Conservation (phyloP, 208 protist genomes). For the Leishmania lainsoni region DNA sequence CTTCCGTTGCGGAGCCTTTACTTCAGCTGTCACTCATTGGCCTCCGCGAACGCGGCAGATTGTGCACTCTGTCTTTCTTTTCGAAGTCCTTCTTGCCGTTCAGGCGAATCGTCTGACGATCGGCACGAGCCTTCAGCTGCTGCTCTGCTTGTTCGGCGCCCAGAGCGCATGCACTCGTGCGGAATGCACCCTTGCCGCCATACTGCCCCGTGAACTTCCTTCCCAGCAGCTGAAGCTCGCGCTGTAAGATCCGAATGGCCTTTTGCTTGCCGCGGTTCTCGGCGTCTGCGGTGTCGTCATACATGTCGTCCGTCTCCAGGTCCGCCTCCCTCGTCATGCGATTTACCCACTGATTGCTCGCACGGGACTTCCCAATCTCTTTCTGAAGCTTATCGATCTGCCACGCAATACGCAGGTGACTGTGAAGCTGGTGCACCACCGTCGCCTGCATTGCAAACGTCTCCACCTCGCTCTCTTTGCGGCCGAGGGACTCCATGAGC, state of each 20-base stretch:
- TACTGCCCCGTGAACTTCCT: slow-evolving; percentile 73
- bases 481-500: slow-evolving; percentile 76
- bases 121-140: slow-evolving; percentile 68
- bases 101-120: slow-evolving; percentile 48
- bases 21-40: not conserved
- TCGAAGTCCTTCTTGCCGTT: slow-evolving; percentile 12
- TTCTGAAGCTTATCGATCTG: slow-evolving; percentile 91
- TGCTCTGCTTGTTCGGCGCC: slow-evolving; percentile 78
- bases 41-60: not conserved
- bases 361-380: slow-evolving; percentile 79
- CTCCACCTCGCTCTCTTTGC: slow-evolving; percentile 66
- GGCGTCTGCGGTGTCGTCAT: slow-evolving; percentile 71
- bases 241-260: slow-evolving; percentile 75
- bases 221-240: slow-evolving; percentile 57
- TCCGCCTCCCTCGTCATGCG: slow-evolving; percentile 78
- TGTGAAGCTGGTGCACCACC: slow-evolving; percentile 80
- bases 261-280: slow-evolving; percentile 75
- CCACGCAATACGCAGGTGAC: slow-evolving; percentile 71
- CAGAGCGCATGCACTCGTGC: slow-evolving; percentile 68
- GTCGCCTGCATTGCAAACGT: slow-evolving; percentile 81
- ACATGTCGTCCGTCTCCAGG: slow-evolving; percentile 84
- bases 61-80: slow-evolving; percentile 5
- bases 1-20: not conserved
- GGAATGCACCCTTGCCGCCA: slow-evolving; percentile 87
- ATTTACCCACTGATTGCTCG: slow-evolving; percentile 71